Conservation (phyloP, 257 asterid species). For the Solanum pinnatisectum region DNA sequence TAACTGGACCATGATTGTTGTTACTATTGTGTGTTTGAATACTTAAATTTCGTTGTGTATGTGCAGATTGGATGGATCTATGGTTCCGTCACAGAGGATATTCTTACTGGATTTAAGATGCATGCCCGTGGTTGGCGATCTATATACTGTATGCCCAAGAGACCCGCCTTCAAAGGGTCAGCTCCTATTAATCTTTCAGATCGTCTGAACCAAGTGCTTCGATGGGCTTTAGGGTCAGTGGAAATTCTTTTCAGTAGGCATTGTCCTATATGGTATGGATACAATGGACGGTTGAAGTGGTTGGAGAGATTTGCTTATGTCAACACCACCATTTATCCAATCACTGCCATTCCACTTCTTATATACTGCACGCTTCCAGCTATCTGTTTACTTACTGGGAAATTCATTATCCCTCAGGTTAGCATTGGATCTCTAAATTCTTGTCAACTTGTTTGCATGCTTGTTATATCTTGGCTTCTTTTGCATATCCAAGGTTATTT, state of each 20-base stretch:
- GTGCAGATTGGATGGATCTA: constrained; percentile 97
- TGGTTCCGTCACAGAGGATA: constrained; percentile 97
- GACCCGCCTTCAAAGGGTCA: constrained; percentile 95
- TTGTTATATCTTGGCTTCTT: not conserved
- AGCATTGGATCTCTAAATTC: not conserved
- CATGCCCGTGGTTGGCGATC: constrained; percentile 99
- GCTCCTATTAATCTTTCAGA: constrained; percentile 98
- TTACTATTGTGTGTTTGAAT: not conserved
- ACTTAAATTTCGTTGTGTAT: not conserved
- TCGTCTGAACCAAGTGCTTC: constrained; percentile 95
- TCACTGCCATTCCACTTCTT: constrained; percentile 85
- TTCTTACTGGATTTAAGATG: constrained; percentile 98
- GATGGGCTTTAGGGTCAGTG: constrained; percentile 98
- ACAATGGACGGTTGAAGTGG: constrained; percentile 85
- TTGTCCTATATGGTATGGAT: constrained; percentile 98
- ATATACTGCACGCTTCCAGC: constrained; percentile 86
- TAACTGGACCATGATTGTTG: not conserved
- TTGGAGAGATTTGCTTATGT: constrained; percentile 88
- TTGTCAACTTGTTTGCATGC: not conserved
- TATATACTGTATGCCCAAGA: constrained; percentile 84
- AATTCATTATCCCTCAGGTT: constrained; percentile 96
- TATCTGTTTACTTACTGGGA: constrained; percentile 88
- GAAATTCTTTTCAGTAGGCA: constrained; percentile 91
- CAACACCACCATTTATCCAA: constrained; percentile 87
- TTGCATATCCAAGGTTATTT: not conserved